Evolutionary conservation across 345 rosid genomes (phyloP), one percentile per base, ranked within the genome.

Genomic region (Firmiana major): DNA sequence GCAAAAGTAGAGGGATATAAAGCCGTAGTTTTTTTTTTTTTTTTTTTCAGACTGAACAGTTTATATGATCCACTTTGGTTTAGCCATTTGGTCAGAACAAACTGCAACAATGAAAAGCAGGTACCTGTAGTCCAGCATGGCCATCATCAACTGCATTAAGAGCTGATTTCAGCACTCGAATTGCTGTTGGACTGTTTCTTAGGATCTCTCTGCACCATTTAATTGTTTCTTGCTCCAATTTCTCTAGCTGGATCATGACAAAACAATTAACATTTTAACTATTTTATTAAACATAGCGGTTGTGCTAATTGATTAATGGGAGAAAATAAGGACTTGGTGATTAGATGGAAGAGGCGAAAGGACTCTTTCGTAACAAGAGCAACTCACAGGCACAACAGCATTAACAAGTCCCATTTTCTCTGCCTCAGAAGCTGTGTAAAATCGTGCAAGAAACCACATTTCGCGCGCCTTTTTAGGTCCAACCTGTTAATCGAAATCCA

Each of bases 391-490:
- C 40, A 93, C 97, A 82, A 93, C 93, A 36, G 89, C 79, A 76
- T 96, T 96, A 67, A 96, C 89, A 19, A 96, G 98, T 74, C 98
- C 99, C 98, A 93, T 96, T 85, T 88, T 90, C 26, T 91, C 97
- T 71, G 99, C 98, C 84, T 96, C 98, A 24, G 87, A 78, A 75
- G 98, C 97, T 54, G 89, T 83, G 81, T 93, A 96, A 82, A 96
- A 96, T 79, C 97, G 89, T 21, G 98, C 78, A 81, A 96, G 79
- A 81, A 87, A 93, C 99, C 99, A 96, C 92, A 96, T 92, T 76
- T 93, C 98, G 9, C 99, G 90, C 5, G 99, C 99, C 79, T 87
- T 92, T 79, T 96, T 96, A 0, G 98, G 98, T 58, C 99, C 99
- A 55, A 91, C 84, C 99, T 91, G 83, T 83, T 69, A 43, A 63